phyloP scores from a whole-genome alignment of 176 grass and related monocot species.

The Carex cristatella region DNA sequence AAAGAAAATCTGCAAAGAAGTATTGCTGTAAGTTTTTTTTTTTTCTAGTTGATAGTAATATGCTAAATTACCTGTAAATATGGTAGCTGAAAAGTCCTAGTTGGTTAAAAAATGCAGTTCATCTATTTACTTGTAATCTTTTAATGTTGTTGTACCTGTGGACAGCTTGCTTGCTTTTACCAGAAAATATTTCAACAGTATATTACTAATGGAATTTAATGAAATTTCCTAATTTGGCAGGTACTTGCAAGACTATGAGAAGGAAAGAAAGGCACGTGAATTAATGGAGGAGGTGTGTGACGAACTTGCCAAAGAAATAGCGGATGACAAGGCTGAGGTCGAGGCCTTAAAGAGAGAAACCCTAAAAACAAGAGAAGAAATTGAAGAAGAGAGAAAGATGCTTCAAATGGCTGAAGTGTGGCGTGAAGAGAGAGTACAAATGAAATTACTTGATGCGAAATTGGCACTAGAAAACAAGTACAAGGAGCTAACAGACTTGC shows the following conservation, averaged over 20 bases:
- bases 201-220: not conserved
- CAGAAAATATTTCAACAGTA: not conserved
- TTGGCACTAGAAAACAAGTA: conserved; percentile 61
- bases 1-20: not conserved
- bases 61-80: not conserved
- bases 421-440: conserved; percentile 71
- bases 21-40: not conserved
- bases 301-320: conserved; percentile 66
- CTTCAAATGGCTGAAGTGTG: conserved; percentile 71
- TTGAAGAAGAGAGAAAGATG: conserved; percentile 76
- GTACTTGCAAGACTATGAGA: conserved; percentile 61
- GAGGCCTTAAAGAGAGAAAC: conserved; percentile 49
- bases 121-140: not conserved
- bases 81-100: not conserved
- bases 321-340: conserved; percentile 60
- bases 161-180: not conserved
- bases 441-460: conserved; percentile 74
- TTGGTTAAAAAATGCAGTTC: not conserved
- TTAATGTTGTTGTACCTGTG: not conserved
- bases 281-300: conserved; percentile 81
- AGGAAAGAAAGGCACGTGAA: conserved; percentile 48
- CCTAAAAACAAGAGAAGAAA: conserved; percentile 47
- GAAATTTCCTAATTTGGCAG: not conserved
- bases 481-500: conserved; percentile 37
- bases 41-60: not conserved